phyloP scores from a whole-genome alignment of 2,329 filamentous ascomycete species.

The Colletotrichum paranaense region DNA sequence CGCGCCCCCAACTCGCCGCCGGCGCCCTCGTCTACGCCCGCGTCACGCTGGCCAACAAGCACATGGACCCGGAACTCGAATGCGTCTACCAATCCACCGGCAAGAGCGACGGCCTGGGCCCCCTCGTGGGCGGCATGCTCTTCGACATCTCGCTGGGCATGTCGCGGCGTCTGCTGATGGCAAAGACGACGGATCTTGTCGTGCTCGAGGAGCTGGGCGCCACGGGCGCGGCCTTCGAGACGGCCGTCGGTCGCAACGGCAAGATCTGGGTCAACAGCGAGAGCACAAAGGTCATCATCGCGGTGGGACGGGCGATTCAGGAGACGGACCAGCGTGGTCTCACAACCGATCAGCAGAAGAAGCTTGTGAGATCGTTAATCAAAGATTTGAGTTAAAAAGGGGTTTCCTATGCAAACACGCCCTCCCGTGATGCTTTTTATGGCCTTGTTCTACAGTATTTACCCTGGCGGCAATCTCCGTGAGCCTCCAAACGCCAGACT shows the following conservation, averaged over 20 bases:
- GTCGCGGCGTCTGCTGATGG: constrained; percentile 81
- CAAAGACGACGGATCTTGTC: constrained; percentile 70
- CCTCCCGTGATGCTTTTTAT: constrained; percentile 31
- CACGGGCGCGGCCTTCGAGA: constrained; percentile 88
- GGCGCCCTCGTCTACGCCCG: constrained; percentile 92
- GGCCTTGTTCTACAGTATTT: constrained; percentile 29
- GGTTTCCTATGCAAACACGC: constrained; percentile 5
- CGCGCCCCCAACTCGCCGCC: constrained; percentile 78
- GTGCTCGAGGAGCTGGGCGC: constrained; percentile 83
- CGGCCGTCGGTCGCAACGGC: constrained; percentile 92
- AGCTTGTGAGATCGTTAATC: constrained; percentile 74
- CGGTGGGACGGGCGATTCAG: constrained; percentile 81
- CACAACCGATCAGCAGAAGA: constrained; percentile 75
- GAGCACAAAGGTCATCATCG: constrained; percentile 76
- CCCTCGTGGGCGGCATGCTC: constrained; percentile 86
- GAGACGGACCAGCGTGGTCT: constrained; percentile 79
- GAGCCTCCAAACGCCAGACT: constrained; percentile 26
- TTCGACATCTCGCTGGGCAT: constrained; percentile 84
- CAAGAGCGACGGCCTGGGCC: constrained; percentile 88
- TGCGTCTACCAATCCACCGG: constrained; percentile 89
- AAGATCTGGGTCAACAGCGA: constrained; percentile 91
- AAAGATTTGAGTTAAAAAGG: constrained; percentile 63
- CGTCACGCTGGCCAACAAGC: constrained; percentile 79
- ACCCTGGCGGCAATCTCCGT: constrained; percentile 9
- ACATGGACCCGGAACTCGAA: constrained; percentile 90